phyloP scores from a whole-genome alignment of 345 rosid species.

The Microcos paniculata region DNA sequence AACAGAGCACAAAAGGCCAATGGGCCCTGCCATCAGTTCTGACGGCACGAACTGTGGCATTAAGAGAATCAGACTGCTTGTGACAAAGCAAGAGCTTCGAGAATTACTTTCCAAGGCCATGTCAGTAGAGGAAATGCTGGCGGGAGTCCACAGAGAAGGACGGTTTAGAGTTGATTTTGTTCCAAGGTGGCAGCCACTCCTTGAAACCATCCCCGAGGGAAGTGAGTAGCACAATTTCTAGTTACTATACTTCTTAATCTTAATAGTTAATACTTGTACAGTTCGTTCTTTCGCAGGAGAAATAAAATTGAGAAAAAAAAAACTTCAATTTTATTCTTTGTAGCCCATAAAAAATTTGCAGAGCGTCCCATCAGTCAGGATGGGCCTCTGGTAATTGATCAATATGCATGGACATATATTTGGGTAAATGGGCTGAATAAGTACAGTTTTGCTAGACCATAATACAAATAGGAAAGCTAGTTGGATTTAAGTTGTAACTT shows the following conservation, averaged over 20 bases:
- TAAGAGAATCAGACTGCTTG: conserved; percentile 6
- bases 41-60: not conserved
- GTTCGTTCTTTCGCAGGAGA: not conserved
- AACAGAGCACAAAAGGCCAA: not conserved
- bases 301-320: not conserved
- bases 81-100: conserved; percentile 22
- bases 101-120: conserved; percentile 12
- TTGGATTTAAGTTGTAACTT: too few species aligned
- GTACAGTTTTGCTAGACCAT: too few species aligned
- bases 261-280: too few species aligned
- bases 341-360: not conserved
- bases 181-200: conserved; percentile 18
- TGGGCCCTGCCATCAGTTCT: not conserved
- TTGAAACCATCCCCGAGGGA: conserved; percentile 25
- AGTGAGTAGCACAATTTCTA: not conserved
- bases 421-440: not conserved
- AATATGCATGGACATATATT: too few species aligned
- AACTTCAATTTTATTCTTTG: not conserved
- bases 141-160: too few species aligned
- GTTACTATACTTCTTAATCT: too few species aligned
- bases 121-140: not conserved
- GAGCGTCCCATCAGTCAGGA: not conserved
- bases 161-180: not conserved
- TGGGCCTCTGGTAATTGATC: not conserved
- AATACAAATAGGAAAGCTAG: too few species aligned